Percentiles rank a stretch among this genome's conserved stretches.
phyloP scores from a whole-genome alignment of 257 asterid genomes.

The Gentiana macrophylla region DNA sequence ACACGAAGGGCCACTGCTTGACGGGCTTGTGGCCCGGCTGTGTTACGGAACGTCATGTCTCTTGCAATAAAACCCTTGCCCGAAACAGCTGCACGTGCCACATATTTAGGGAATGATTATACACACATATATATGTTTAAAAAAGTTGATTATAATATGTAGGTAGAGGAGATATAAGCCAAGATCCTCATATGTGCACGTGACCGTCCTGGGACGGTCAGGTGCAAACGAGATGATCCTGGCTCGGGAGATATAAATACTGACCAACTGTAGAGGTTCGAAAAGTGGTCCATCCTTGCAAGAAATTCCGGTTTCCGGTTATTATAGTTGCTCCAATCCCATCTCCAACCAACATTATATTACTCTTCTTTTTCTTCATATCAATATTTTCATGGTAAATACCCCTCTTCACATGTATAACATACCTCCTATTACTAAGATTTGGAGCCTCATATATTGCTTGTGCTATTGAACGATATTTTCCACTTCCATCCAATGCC shows the following conservation, averaged over 20 bases:
- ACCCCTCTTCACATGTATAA: conserved; percentile 83
- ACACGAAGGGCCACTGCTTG: conserved; percentile 96
- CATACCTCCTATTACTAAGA: conserved; percentile 58
- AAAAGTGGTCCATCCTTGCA: conserved; percentile 99
- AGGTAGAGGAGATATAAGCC: too few relatives aligned
- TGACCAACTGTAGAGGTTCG: conserved; percentile 86
- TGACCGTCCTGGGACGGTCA: too few relatives aligned
- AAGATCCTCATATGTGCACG: too few relatives aligned
- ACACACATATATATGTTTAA: too few relatives aligned
- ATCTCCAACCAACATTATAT: conserved; percentile 87
- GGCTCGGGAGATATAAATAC: not conserved
- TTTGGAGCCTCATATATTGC: conserved; percentile 69
- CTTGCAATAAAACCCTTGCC: conserved; percentile 89
- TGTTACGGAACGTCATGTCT: conserved; percentile 91
- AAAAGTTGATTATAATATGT: too few relatives aligned
- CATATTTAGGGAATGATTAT: too few relatives aligned
- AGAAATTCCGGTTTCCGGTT: conserved; percentile 64
- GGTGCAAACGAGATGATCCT: too few relatives aligned
- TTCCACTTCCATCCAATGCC: conserved; percentile 70
- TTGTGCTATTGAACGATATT: conserved; percentile 46
- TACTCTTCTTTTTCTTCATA: conserved; percentile 80
- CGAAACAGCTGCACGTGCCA: conserved; percentile 52
- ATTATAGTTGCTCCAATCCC: conserved; percentile 76
- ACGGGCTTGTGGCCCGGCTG: conserved; percentile 75
- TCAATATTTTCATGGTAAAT: conserved; percentile 74